These are phyloP conservation scores for Sarocladium kiliense DNA, from an alignment of 2,329 filamentous ascomycete species.

Conservation along the genomic window DNA sequence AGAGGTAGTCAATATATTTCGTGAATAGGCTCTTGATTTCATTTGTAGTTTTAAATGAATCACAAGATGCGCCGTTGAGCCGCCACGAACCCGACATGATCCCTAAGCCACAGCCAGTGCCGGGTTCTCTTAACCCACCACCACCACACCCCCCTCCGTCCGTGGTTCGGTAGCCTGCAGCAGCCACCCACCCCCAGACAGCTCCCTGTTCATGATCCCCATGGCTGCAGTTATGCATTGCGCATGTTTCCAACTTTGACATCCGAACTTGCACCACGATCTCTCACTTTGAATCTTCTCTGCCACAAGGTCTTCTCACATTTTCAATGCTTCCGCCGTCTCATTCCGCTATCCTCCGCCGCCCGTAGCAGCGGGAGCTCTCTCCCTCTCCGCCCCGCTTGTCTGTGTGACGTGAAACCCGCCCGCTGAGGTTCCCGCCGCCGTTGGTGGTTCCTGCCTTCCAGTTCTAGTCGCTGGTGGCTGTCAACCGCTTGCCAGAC, in stretches of 20 bases:
- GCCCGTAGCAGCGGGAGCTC: not conserved
- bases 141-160: too few relatives aligned
- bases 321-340: not conserved
- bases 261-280: not conserved
- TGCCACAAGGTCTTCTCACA: too few relatives aligned
- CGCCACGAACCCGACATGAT: too few relatives aligned
- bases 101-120: too few relatives aligned
- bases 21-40: too few relatives aligned
- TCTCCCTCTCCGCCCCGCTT: not conserved
- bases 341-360: not conserved
- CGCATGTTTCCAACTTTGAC: not conserved
- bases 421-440: not conserved
- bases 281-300: not conserved
- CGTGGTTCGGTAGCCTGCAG: not conserved
- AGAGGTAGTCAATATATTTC: too few relatives aligned
- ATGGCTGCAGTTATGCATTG: not conserved
- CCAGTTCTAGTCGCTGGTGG: not conserved
- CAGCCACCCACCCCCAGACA: not conserved
- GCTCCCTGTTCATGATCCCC: not conserved
- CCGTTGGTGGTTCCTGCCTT: not conserved
- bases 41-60: too few relatives aligned
- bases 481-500: not conserved
- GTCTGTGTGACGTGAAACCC: constrained; percentile 3
- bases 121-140: too few relatives aligned
- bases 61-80: too few relatives aligned